Evolutionary conservation across 208 protist genomes (phyloP), one percentile per base, ranked within the genome.

Genomic region (Leptomonas pyrrhocoris): DNA sequence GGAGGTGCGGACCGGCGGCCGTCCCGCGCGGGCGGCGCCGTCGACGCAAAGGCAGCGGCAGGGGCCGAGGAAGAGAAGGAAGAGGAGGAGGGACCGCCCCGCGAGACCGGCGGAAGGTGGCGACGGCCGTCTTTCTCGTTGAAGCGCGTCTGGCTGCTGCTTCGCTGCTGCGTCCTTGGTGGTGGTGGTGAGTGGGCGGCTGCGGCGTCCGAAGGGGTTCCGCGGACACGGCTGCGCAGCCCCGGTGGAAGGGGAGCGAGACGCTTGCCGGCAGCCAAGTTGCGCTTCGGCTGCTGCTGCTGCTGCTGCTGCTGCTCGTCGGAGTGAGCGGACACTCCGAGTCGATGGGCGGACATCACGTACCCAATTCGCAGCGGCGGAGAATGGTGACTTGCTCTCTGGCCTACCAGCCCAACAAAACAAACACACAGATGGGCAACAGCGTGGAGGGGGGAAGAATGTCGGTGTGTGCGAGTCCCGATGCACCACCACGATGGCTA

Each of bases 241-340:
- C 58, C 28, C 11, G 56, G 68, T n/a, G 57, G 68, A 1, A 73
- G 68, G 16, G 58, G 68, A 13, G 59, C 51, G 43, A 74, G 59
- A 12, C 68, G 68, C 45, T 56, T 56, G 12, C 68, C 68, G 34
- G 68, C 36, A 7, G 68, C 59, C 2, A 66, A 13, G 23, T 61
- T 74, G 40, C 59, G 68, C 31, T 46, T 23, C 28, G 40, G 55
- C n/a, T n/a, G n/a, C n/a, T n/a, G n/a, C n/a, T n/a, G n/a, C n/a
- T n/a, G n/a, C n/a, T n/a, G n/a, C 19, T n/a, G 50, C 36, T 6
- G 38, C 50, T 34, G 34, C 1, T 43, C 31, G 21, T 16, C 43
- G 8, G 45, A 25, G 6, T 64, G 34, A 15, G 45, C 59, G 2
- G 59, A 64, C 9, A 46, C 2, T 2, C 6, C 59, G 2, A 42